These are phyloP conservation scores for Scutellaria barbata DNA, from an alignment of 257 asterid genomes.

Conservation along the genomic window DNA sequence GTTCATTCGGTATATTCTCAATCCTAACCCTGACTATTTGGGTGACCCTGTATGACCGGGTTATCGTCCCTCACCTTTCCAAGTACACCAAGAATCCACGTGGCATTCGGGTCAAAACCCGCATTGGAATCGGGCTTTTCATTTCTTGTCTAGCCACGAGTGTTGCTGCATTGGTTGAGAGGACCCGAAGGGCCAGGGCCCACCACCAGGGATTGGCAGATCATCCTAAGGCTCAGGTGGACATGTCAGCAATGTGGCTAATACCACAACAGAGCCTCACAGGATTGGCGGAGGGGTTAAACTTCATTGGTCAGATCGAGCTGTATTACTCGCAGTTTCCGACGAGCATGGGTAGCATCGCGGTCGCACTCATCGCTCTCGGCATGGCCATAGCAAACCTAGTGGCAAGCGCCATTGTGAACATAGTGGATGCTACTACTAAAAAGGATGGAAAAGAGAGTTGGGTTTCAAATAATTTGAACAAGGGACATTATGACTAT, in stretches of 20 bases:
- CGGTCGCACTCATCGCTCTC: slow-evolving; percentile 56
- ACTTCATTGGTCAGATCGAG: slow-evolving; percentile 69
- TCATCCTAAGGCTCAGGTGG: slow-evolving; percentile 41
- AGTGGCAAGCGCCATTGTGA: slow-evolving; percentile 52
- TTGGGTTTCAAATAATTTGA: slow-evolving; percentile 68
- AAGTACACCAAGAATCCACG: slow-evolving; percentile 52
- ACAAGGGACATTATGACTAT: slow-evolving; percentile 72
- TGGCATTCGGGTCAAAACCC: slow-evolving; percentile 53
- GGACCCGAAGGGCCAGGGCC: slow-evolving; percentile 52
- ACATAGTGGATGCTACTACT: slow-evolving; percentile 39
- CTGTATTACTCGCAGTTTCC: slow-evolving; percentile 65
- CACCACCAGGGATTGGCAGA: slow-evolving; percentile 49
- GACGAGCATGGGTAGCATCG: slow-evolving; percentile 70
- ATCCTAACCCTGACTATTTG: slow-evolving; percentile 57
- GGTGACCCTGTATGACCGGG: slow-evolving; percentile 60
- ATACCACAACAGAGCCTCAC: slow-evolving; percentile 56
- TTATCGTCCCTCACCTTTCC: slow-evolving; percentile 52
- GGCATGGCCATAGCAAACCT: slow-evolving; percentile 59
- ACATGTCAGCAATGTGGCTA: slow-evolving; percentile 73
- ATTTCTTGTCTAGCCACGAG: slow-evolving; percentile 57
- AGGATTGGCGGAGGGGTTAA: slow-evolving; percentile 71
- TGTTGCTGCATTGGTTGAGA: slow-evolving; percentile 59
- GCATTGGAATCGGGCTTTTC: slow-evolving; percentile 63
- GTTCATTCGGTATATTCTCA: slow-evolving; percentile 48
- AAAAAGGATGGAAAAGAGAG: slow-evolving; percentile 49